Evolutionary conservation across 2,329 filamentous ascomycete genomes (phyloP).

Genomic region (Pochonia chlamydosporia): DNA sequence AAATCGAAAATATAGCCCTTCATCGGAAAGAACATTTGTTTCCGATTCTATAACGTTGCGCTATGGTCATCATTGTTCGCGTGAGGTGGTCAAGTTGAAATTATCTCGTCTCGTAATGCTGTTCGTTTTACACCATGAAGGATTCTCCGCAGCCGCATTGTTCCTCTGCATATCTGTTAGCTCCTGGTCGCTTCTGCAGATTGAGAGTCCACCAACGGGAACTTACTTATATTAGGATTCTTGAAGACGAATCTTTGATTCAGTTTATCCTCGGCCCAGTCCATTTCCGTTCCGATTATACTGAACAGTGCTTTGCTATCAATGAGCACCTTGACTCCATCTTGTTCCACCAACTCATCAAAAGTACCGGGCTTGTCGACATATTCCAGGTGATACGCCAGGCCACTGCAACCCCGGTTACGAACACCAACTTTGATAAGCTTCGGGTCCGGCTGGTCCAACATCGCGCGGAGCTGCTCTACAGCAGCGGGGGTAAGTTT

Average conservation of each 20-base stretch:
- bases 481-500: conserved; percentile 77
- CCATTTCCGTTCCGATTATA: conserved; percentile 98
- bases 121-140: conserved; percentile 65
- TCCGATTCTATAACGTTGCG: background rate
- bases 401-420: conserved; percentile 87
- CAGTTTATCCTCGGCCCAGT: conserved; percentile 95
- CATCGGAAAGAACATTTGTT: background rate
- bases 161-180: conserved; percentile 59
- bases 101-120: background rate
- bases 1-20: no score
- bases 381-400: conserved; percentile 91
- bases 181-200: conserved; percentile 19
- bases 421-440: conserved; percentile 91
- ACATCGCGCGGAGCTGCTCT: conserved; percentile 66
- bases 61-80: background rate
- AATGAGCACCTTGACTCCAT: conserved; percentile 91
- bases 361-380: conserved; percentile 85
- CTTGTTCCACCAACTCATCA: conserved; percentile 91
- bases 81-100: background rate
- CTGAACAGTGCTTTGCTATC: conserved; percentile 97
- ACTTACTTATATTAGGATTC: conserved; percentile 97
- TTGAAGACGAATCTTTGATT: conserved; percentile 89
- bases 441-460: conserved; percentile 84
- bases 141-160: conserved; percentile 95
- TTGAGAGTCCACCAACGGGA: conserved; percentile 6